These are phyloP conservation scores for Citrus australasica DNA, from an alignment of 345 rosid species.

Conservation along the genomic window DNA sequence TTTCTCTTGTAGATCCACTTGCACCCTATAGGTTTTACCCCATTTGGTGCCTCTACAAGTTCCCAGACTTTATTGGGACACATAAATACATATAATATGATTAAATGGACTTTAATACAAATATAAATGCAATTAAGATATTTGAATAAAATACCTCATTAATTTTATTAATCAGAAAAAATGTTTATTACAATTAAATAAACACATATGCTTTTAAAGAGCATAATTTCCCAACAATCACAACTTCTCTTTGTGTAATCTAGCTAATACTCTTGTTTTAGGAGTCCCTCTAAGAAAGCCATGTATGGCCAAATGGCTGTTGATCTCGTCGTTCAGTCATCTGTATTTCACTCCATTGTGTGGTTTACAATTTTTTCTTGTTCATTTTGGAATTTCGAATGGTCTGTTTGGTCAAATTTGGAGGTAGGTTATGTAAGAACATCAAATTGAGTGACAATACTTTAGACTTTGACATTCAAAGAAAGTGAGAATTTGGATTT, in stretches of 20 bases:
- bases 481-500: conserved; percentile 21
- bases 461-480: conserved; percentile 36
- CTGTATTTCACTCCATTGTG: conserved; percentile 57
- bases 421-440: conserved; percentile 17
- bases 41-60: too few species aligned
- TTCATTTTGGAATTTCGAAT: conserved; percentile 62
- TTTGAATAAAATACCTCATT: too few species aligned
- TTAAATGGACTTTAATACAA: too few species aligned
- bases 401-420: conserved; percentile 24
- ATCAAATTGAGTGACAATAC: conserved; percentile 3
- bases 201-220: too few species aligned
- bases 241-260: conserved; percentile 63
- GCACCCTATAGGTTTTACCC: too few species aligned
- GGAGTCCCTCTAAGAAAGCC: conserved; percentile 61
- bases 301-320: conserved; percentile 72
- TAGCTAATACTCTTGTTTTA: conserved; percentile 62
- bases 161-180: too few species aligned
- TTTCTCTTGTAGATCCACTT: too few species aligned
- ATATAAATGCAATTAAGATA: too few species aligned
- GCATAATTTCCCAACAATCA: too few species aligned
- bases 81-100: too few species aligned
- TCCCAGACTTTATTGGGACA: too few species aligned
- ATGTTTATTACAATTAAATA: too few species aligned
- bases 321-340: conserved; percentile 70
- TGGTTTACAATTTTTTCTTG: conserved; percentile 65